Percentiles rank a stretch among this genome's conserved stretches.
Conservation (phyloP, 1,139 yeast species). For the Pichia sp. region DNA sequence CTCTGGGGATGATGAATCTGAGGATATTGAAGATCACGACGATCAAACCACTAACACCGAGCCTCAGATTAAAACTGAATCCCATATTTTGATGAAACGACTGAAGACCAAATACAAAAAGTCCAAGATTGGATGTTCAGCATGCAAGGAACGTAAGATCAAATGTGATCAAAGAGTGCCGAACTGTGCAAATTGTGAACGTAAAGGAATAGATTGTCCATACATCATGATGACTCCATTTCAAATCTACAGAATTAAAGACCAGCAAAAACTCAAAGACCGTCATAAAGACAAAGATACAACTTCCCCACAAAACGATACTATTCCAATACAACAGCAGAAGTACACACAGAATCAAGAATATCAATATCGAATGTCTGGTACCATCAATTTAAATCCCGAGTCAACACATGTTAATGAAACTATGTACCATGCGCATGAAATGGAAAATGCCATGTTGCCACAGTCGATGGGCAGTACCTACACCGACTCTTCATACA, state of each 20-base stretch:
- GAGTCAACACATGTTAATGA: not conserved
- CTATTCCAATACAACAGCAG: too few relatives aligned
- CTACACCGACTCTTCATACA: not conserved
- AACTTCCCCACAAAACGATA: too few relatives aligned
- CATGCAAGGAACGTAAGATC: slow-evolving; percentile 44
- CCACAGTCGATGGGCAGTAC: not conserved
- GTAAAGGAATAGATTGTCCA: slow-evolving; percentile 38
- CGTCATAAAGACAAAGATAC: too few relatives aligned
- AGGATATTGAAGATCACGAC: too few relatives aligned
- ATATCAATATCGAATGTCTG: not conserved
- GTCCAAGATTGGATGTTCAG: slow-evolving; percentile 42
- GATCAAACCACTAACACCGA: too few relatives aligned
- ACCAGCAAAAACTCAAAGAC: not conserved
- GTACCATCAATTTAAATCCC: not conserved
- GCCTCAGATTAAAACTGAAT: too few relatives aligned
- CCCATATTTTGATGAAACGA: too few relatives aligned
- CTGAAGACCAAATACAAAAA: slow-evolving; percentile 22
- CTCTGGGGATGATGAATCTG: too few relatives aligned
- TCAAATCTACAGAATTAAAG: not conserved
- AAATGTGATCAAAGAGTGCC: slow-evolving; percentile 47
- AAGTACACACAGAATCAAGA: too few relatives aligned
- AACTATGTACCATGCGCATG: not conserved
- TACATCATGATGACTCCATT: slow-evolving; percentile 32
- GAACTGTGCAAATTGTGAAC: slow-evolving; percentile 40
- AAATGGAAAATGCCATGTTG: not conserved